phyloP scores from a whole-genome alignment of 2,329 filamentous ascomycete genomes.

The Fusarium sp. region DNA sequence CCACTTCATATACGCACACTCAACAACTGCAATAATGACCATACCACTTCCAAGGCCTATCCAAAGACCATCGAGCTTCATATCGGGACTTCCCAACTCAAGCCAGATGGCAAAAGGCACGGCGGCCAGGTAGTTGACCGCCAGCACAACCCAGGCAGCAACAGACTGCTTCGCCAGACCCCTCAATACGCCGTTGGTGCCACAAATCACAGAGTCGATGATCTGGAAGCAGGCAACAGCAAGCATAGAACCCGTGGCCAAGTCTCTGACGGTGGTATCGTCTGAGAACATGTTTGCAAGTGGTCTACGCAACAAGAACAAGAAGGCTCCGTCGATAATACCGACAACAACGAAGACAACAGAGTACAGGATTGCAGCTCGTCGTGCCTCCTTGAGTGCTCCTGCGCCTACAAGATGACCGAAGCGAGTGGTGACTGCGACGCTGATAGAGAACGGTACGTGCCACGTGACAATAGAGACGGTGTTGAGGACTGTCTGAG shows the following conservation, averaged over 20 bases:
- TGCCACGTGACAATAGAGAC: conserved; percentile 58
- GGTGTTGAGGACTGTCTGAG: conserved; percentile 57
- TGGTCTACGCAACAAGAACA: conserved; percentile 30
- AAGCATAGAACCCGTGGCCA: conserved; percentile 31
- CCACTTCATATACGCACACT: conserved; percentile 44
- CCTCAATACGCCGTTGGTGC: conserved; percentile 38
- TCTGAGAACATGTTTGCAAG: conserved; percentile 37
- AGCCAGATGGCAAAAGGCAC: conserved; percentile 41
- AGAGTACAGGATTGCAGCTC: conserved; percentile 29
- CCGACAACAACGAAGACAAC: conserved; percentile 33
- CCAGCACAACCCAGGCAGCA: conserved; percentile 39
- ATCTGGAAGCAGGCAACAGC: conserved; percentile 39
- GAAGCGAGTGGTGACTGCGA: conserved; percentile 58
- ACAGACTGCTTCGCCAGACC: conserved; percentile 39
- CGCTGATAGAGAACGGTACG: conserved; percentile 58
- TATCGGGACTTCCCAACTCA: conserved; percentile 29
- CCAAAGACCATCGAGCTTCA: conserved; percentile 47
- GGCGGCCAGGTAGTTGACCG: conserved; percentile 38
- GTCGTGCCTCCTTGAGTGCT: conserved; percentile 33
- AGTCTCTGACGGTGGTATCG: conserved; percentile 25
- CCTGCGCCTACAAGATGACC: conserved; percentile 57
- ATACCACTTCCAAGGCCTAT: conserved; percentile 44
- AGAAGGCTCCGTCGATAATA: conserved; percentile 30
- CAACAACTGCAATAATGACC: conserved; percentile 41
- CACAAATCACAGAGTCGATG: conserved; percentile 38